These are phyloP conservation scores for Yueomyces sinensis DNA, from an alignment of 805 yeast species.

Conservation along the genomic window DNA sequence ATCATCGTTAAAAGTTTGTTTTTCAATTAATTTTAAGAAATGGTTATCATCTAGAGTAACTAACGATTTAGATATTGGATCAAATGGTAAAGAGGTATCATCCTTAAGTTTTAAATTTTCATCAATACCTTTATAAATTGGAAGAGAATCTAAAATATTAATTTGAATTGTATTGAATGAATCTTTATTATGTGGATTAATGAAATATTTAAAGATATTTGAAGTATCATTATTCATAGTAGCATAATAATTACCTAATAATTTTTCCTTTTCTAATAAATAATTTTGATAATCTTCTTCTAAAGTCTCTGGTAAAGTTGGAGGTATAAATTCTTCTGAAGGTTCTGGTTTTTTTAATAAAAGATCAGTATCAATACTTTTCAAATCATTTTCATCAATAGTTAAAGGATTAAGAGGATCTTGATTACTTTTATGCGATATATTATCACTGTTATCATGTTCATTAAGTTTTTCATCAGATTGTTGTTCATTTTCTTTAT, in stretches of 20 bases:
- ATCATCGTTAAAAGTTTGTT: slow-evolving; percentile 33
- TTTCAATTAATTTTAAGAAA: slow-evolving; percentile 43
- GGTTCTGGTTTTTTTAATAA: slow-evolving; percentile 25
- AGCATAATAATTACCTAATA: no score
- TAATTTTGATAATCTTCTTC: slow-evolving; percentile 16
- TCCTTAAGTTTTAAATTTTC: slow-evolving; percentile 9
- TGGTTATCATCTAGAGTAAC: slow-evolving; percentile 51
- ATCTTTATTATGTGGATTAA: slow-evolving; percentile 14
- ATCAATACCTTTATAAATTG: slow-evolving; percentile 20
- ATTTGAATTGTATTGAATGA: slow-evolving; percentile 24
- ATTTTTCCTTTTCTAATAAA: neutral
- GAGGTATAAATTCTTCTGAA: slow-evolving; percentile 20
- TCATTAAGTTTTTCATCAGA: slow-evolving; percentile 1
- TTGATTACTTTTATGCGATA: neutral
- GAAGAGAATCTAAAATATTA: slow-evolving; percentile 23
- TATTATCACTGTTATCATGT: neutral
- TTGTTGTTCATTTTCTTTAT: slow-evolving; percentile 2
- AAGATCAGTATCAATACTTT: slow-evolving; percentile 24
- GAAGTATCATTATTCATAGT: neutral
- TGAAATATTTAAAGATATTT: slow-evolving; percentile 19
- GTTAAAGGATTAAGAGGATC: neutral
- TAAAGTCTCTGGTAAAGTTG: slow-evolving; percentile 20
- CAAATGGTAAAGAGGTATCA: slow-evolving; percentile 22
- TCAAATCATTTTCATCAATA: slow-evolving; percentile 1
- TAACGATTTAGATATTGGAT: slow-evolving; percentile 53